Evolutionary conservation across 2,329 filamentous ascomycete genomes (phyloP).

Genomic region (Thermoascus crustaceus): DNA sequence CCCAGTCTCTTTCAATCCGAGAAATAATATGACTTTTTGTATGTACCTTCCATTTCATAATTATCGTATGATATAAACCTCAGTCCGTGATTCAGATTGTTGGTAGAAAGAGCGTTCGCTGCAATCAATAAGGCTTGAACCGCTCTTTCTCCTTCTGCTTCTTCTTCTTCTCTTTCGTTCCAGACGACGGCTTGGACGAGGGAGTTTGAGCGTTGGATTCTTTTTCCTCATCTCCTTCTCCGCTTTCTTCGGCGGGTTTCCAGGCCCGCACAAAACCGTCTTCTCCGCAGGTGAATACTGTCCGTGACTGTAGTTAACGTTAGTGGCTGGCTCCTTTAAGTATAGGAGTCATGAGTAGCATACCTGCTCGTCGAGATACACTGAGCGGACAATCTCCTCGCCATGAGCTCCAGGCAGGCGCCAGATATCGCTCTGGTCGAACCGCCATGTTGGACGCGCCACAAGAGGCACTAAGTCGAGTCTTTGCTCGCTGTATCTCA

Average conservation of each 20-base stretch:
- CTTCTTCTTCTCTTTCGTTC: conserved; percentile 25
- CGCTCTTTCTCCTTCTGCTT: conserved; percentile 24
- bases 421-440: conserved; percentile 33
- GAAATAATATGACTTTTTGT: too few relatives aligned
- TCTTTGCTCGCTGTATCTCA: conserved; percentile 24
- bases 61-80: too few relatives aligned
- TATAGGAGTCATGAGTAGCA: conserved; percentile 1
- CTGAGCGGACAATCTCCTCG: conserved; percentile 40
- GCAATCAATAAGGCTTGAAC: conserved; percentile 31
- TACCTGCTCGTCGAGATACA: conserved; percentile 39
- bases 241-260: conserved; percentile 20
- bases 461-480: conserved; percentile 37
- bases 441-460: conserved; percentile 28
- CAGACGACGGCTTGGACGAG: conserved; percentile 15
- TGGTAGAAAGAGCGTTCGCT: too few relatives aligned
- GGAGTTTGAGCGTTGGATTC: conserved; percentile 10
- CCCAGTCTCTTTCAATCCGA: too few relatives aligned
- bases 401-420: conserved; percentile 41
- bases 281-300: conserved; percentile 39
- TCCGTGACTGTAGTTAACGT: conserved; percentile 22
- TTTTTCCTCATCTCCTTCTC: conserved; percentile 4
- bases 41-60: too few relatives aligned
- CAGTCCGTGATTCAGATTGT: too few relatives aligned
- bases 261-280: conserved; percentile 36
- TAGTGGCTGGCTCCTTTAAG: conserved; percentile 3